These are phyloP conservation scores for Magnaporthales sp. DNA, from an alignment of 2,329 filamentous ascomycete genomes.

Conservation along the genomic window DNA sequence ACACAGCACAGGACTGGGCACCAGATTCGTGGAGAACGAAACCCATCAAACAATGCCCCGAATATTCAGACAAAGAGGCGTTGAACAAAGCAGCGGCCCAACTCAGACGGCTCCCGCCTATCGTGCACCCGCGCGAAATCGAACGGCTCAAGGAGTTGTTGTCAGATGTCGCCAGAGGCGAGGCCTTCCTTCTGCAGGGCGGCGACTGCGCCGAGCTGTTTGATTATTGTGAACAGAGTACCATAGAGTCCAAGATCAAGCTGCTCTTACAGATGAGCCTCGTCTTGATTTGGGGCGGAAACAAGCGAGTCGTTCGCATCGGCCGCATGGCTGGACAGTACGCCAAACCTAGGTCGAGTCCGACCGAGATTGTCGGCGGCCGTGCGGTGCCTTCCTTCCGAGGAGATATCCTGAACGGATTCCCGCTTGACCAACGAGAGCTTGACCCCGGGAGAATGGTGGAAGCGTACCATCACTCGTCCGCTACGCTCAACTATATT, in stretches of 20 bases:
- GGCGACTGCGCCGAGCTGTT: constrained; percentile 97
- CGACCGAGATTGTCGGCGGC: constrained; percentile 60
- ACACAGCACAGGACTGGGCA: constrained; percentile 35
- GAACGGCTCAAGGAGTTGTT: constrained; percentile 68
- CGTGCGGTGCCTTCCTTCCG: constrained; percentile 79
- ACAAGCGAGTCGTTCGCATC: constrained; percentile 81
- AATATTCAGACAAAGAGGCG: constrained; percentile 54
- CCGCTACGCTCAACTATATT: constrained; percentile 89
- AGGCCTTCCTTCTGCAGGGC: constrained; percentile 89
- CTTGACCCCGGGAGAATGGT: constrained; percentile 81
- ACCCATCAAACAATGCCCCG: constrained; percentile 68
- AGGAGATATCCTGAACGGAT: constrained; percentile 93
- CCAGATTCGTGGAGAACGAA: constrained; percentile 67
- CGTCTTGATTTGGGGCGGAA: constrained; percentile 81
- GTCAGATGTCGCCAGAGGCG: constrained; percentile 78
- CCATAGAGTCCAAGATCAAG: constrained; percentile 95
- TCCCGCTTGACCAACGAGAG: constrained; percentile 61
- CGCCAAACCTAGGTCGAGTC: constrained; percentile 86
- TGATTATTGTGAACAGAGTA: constrained; percentile 82
- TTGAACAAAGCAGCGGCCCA: constrained; percentile 54
- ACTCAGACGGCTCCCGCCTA: constrained; percentile 62
- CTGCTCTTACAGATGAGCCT: constrained; percentile 94
- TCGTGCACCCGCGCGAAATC: constrained; percentile 77
- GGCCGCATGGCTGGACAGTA: constrained; percentile 97
- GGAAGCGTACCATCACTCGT: constrained; percentile 90